Base-by-base conservation (phyloP, 1,139 yeast genomes). In the Sugiyamaella japonica region DNA sequence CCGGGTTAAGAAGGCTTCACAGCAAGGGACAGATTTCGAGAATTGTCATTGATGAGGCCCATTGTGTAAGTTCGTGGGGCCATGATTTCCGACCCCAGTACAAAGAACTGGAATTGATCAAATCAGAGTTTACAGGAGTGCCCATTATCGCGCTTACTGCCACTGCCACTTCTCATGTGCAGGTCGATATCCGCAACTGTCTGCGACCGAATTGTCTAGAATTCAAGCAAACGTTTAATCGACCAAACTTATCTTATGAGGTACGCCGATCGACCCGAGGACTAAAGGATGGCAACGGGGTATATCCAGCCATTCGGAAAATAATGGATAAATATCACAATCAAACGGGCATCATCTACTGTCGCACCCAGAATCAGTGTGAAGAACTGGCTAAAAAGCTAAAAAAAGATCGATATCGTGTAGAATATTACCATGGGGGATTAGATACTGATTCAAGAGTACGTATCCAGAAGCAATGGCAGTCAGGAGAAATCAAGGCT, bases 11-110 rank as follows among this genome's bases (percentile, higher is more conserved):
- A 13, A 76, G 73, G 51, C 73, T 93, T 16, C 77, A 87, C 67
- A 73, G 76, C 2, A 77, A 77, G 39, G 74, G 78, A 5, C 74
- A 76, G 63, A 73, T 95, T 41, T 96, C 97, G 0, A 76, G 98
- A 53, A 81, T 95, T 34, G 97, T 95, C 9, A 90, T 95, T 48
- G 99, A 95, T 72, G 99, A 95, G 68, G 99, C 99, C 0, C 99
- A 95, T 72, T 95, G 99, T 78, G 95, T 95, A 55, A 89, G 97
- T 57, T 87, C 96, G 9, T 95, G 99, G 99, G 99, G 99, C 15
- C 99, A 95, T 70, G 99, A 95, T 71, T 95, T 95, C 69, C 78
- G 99, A 56, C 98, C 98, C 0, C 98, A 93, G 70, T 95, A 95
- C 72, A 89, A 90, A 65, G 86, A 85, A 31, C 76, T 95, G 69